Conservation (phyloP, 805 yeast genomes). For the Teunomyces aglyptinius region DNA sequence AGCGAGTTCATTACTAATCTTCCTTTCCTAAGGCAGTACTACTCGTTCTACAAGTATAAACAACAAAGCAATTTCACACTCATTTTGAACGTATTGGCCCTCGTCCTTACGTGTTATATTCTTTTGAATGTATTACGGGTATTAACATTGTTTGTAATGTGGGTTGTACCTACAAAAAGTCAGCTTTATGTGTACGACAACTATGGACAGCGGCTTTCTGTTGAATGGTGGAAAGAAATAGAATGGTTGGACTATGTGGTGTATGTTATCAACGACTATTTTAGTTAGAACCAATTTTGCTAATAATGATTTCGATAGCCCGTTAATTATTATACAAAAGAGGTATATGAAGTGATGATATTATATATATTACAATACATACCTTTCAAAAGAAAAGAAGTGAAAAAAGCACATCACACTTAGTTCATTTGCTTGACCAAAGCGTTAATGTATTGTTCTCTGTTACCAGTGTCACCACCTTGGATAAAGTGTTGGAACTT, state of each 20-base stretch:
- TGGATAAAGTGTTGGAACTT: slow-evolving; percentile 96
- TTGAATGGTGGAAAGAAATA: slow-evolving; percentile 33
- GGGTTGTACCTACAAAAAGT: slow-evolving; percentile 7
- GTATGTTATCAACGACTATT: slow-evolving; percentile 11
- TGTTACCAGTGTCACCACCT: slow-evolving; percentile 99
- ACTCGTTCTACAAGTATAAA: slow-evolving; percentile 22
- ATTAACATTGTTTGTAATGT: slow-evolving; percentile 11
- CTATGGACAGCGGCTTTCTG: slow-evolving; percentile 9
- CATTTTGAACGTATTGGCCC: slow-evolving; percentile 19
- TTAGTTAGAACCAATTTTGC: slow-evolving; percentile 1
- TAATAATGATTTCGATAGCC: background rate
- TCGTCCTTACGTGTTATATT: slow-evolving; percentile 21
- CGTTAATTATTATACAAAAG: slow-evolving; percentile 2
- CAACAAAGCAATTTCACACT: slow-evolving; percentile 16
- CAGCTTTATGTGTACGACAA: slow-evolving; percentile 13
- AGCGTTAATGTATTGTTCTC: slow-evolving; percentile 93
- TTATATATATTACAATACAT: slow-evolving; percentile 6
- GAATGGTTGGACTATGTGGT: slow-evolving; percentile 30
- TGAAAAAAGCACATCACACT: slow-evolving; percentile 23
- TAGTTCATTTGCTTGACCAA: slow-evolving; percentile 93
- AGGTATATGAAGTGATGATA: slow-evolving; percentile 5
- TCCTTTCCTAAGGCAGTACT: slow-evolving; percentile 32
- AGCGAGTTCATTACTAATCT: slow-evolving; percentile 19
- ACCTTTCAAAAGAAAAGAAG: slow-evolving; percentile 9
- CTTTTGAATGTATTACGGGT: slow-evolving; percentile 17